phyloP scores from a whole-genome alignment of 805 yeast species.

The Blastobotrys chiropterorum region DNA sequence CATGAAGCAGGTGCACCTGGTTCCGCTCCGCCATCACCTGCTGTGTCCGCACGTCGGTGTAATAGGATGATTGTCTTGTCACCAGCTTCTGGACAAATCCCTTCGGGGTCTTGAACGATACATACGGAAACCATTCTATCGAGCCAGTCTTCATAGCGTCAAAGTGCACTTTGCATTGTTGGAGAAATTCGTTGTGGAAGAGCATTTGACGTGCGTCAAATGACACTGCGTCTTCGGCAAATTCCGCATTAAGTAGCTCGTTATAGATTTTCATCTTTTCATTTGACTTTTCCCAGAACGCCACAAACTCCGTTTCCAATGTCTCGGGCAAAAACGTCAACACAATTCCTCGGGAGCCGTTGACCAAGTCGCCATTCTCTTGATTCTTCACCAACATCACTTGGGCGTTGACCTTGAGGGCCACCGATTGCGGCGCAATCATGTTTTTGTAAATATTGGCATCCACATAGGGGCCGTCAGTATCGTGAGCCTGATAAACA shows the following conservation, averaged over 20 bases:
- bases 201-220: neutral
- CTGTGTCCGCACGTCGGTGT: neutral
- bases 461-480: constrained; percentile 6
- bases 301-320: neutral
- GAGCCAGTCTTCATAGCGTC: neutral
- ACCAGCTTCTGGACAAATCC: neutral
- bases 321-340: constrained; percentile 39
- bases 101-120: neutral
- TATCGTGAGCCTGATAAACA: constrained; percentile 42
- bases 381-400: constrained; percentile 79
- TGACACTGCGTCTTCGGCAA: neutral
- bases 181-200: neutral
- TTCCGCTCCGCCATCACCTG: constrained; percentile 47
- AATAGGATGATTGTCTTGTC: neutral
- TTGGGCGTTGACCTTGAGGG: constrained; percentile 78
- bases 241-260: constrained; percentile 7
- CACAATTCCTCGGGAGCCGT: constrained; percentile 83
- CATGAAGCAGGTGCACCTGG: constrained; percentile 79
- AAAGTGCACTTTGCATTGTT: neutral
- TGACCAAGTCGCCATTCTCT: constrained; percentile 59
- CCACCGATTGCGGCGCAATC: constrained; percentile 62
- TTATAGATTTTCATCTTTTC: constrained; percentile 17
- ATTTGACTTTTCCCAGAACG: neutral
- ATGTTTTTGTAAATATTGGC: constrained; percentile 31
- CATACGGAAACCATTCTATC: neutral